phyloP scores from a whole-genome alignment of 345 rosid species.

The Mercurialis annua region DNA sequence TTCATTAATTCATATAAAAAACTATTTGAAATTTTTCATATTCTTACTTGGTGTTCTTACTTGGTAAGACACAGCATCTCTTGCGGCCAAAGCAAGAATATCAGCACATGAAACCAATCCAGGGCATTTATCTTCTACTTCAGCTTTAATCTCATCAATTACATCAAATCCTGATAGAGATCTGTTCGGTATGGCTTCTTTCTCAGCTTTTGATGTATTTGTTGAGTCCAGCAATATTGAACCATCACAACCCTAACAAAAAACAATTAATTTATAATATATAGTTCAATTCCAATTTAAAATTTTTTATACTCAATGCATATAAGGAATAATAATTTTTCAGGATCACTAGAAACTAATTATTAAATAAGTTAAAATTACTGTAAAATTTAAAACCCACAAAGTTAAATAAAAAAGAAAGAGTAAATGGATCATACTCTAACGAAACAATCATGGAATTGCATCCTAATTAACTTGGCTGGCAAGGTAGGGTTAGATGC shows the following conservation, averaged over 20 bases:
- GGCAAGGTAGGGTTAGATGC: slow-evolving; percentile 34
- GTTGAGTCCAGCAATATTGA: slow-evolving; percentile 47
- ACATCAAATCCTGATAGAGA: slow-evolving; percentile 47
- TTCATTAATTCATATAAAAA: too few relatives aligned
- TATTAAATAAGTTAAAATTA: too few relatives aligned
- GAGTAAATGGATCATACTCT: slow-evolving; percentile 34
- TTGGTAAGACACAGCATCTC: slow-evolving; percentile 53
- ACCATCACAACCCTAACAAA: slow-evolving; percentile 58
- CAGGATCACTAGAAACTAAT: too few relatives aligned
- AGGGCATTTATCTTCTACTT: slow-evolving; percentile 47
- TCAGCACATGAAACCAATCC: slow-evolving; percentile 56
- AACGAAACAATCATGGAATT: slow-evolving; percentile 67
- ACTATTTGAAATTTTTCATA: too few relatives aligned
- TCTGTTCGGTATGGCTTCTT: slow-evolving; percentile 50
- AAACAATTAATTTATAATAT: background rate
- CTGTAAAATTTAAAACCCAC: too few relatives aligned
- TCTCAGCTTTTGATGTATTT: slow-evolving; percentile 34
- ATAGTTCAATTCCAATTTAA: background rate
- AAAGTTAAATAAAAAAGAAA: background rate
- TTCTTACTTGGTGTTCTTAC: too few relatives aligned
- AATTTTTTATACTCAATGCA: too few relatives aligned
- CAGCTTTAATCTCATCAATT: slow-evolving; percentile 53
- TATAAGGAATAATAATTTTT: background rate
- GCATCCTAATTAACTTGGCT: slow-evolving; percentile 50
- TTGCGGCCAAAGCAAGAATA: slow-evolving; percentile 50